Evolutionary conservation across 1,284 basidiomycete species (phyloP).

Genomic region (Leccinum subspadiceum): DNA sequence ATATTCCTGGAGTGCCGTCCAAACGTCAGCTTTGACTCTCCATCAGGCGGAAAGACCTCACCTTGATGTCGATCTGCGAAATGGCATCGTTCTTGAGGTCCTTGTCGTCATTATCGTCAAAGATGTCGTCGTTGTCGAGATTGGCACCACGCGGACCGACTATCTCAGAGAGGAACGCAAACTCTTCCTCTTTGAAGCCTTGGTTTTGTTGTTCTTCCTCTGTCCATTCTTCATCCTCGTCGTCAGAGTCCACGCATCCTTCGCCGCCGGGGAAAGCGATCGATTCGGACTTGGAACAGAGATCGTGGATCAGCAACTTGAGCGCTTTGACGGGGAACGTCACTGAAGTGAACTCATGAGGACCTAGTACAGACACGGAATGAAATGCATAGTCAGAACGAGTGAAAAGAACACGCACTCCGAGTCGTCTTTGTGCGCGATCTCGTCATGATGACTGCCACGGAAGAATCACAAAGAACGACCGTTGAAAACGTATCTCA

Average conservation of each 20-base stretch:
- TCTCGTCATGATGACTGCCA: slow-evolving; percentile 90
- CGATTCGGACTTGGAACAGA: slow-evolving; percentile 71
- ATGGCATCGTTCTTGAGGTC: slow-evolving; percentile 86
- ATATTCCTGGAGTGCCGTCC: slow-evolving; percentile 49
- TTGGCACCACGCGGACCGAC: slow-evolving; percentile 65
- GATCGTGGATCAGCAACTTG: slow-evolving; percentile 84
- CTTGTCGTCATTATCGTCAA: slow-evolving; percentile 75
- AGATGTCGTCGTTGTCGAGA: slow-evolving; percentile 70
- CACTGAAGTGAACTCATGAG: slow-evolving; percentile 82
- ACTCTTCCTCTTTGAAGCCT: slow-evolving; percentile 60
- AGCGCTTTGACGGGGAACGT: slow-evolving; percentile 90
- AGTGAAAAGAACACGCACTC: slow-evolving; percentile 50
- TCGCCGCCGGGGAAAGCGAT: slow-evolving; percentile 58
- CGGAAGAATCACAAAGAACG: slow-evolving; percentile 17
- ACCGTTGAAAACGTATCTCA: slow-evolving; percentile 17
- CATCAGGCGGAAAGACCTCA: slow-evolving; percentile 34
- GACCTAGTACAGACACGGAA: slow-evolving; percentile 48
- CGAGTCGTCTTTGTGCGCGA: slow-evolving; percentile 71
- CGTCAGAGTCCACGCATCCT: slow-evolving; percentile 68
- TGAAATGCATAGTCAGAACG: slow-evolving; percentile 11
- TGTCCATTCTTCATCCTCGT: slow-evolving; percentile 87
- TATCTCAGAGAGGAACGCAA: slow-evolving; percentile 67
- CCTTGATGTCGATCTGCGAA: slow-evolving; percentile 86
- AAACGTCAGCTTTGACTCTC: not conserved
- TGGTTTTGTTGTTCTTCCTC: slow-evolving; percentile 68